Evolutionary conservation across 1,284 basidiomycete species (phyloP), one percentile per base, ranked within the genome.

Genomic region (Ganoderma leucocontextum): DNA sequence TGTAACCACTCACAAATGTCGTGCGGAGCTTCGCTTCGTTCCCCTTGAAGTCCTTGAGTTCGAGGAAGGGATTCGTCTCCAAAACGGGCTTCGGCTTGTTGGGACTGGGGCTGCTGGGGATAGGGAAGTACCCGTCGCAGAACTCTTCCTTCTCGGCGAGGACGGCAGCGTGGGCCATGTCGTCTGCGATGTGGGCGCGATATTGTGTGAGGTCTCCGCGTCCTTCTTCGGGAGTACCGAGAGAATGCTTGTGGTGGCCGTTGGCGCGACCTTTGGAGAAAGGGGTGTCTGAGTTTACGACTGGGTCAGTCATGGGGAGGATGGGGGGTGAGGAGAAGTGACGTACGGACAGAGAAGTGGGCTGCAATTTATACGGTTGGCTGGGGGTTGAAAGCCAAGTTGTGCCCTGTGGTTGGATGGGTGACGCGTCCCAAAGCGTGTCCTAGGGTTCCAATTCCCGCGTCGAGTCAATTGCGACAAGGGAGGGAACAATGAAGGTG

Each of bases 161-260:
- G 4, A 58, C 55, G 1, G 55, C 55, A 22, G 55, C 55, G 36
- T 58, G 55, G 3, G 55, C 55, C 55, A 58, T 58, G n/a, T 38
- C 55, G 17, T 58, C 35, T 22, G 33, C 55, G 33, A 58, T n/a
- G 8, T 38, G 17, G 2, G n/a, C n/a, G 55, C 55, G 55, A 38
- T 38, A 58, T 10, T 58, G 55, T 2, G 8, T 7, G 17, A 58
- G 17, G 3, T 38, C 9, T 29, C 35, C 55, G 35, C 35, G 55
- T n/a, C 17, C 55, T 33, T 55, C 29, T 9, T 55, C 52, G 29
- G 33, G 5, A 13, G 29, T 55, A 7, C 15, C 25, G 52, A 55
- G 52, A 9, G 52, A 8, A 8, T 35, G 15, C 13, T 29, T 19
- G 25, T 35, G 52, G 6, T 55, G 15, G 25, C 33, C 3, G 29